Evolutionary conservation across 1,284 basidiomycete genomes (phyloP).

Genomic region (Xanthoconium separans): DNA sequence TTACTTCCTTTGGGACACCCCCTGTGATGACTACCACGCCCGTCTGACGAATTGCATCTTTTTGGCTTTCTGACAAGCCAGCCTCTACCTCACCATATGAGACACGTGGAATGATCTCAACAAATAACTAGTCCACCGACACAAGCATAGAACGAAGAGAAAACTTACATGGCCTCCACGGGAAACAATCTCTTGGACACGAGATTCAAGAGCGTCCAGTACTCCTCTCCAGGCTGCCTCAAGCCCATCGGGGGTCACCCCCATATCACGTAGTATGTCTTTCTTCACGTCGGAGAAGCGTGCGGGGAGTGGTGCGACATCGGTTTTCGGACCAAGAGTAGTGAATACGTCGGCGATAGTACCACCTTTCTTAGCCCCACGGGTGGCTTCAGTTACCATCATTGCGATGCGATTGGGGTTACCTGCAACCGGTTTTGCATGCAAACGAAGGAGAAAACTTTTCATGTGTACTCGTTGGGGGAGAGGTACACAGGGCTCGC

Average conservation of each 20-base stretch:
- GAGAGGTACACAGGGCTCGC: neutral
- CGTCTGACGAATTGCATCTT: conserved; percentile 47
- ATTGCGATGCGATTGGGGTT: neutral
- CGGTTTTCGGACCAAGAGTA: conserved; percentile 18
- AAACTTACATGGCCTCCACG: conserved; percentile 40
- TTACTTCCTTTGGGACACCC: conserved; percentile 53
- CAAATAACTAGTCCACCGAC: neutral
- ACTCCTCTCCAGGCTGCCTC: conserved; percentile 57
- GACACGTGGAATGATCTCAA: conserved; percentile 58
- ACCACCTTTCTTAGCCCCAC: conserved; percentile 4
- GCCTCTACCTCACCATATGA: conserved; percentile 47
- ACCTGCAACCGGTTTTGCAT: neutral
- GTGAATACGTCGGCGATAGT: conserved; percentile 33
- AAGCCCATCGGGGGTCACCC: conserved; percentile 30
- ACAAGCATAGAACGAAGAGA: neutral
- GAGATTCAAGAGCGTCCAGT: conserved; percentile 46
- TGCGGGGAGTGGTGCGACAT: conserved; percentile 40
- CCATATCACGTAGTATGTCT: conserved; percentile 46
- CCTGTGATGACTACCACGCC: conserved; percentile 64
- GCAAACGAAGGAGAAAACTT: neutral
- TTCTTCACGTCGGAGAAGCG: conserved; percentile 64
- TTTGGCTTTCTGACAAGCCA: conserved; percentile 41
- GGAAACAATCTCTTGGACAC: conserved; percentile 44
- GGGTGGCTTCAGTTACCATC: conserved; percentile 12
- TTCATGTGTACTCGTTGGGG: neutral